phyloP scores from a whole-genome alignment of 2,329 filamentous ascomycete genomes.

The Penicillium occitanis region DNA sequence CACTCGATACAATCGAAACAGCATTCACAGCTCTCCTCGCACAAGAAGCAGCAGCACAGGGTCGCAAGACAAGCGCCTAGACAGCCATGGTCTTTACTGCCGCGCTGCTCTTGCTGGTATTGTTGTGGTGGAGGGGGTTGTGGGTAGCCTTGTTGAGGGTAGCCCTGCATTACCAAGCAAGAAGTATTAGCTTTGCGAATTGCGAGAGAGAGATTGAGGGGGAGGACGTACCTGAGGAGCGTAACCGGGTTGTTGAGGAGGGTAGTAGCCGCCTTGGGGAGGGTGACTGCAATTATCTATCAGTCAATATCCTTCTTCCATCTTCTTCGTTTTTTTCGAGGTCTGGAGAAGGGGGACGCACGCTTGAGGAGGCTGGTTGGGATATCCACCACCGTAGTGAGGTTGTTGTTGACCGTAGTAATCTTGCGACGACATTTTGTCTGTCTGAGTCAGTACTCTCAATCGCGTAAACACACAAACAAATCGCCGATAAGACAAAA shows the following conservation, averaged over 20 bases:
- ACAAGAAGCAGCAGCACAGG: constrained; percentile 64
- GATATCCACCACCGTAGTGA: constrained; percentile 28
- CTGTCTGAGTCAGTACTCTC: constrained; percentile 1
- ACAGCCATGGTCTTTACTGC: constrained; percentile 52
- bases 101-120: constrained; percentile 30
- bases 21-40: constrained; percentile 64
- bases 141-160: constrained; percentile 43
- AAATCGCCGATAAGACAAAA: background rate
- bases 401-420: constrained; percentile 38
- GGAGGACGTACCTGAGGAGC: constrained; percentile 37
- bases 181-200: background rate
- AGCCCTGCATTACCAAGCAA: background rate
- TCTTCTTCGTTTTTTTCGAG: too few species aligned
- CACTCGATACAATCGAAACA: constrained; percentile 62
- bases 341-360: background rate
- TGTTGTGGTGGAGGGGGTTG: constrained; percentile 49
- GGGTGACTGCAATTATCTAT: constrained; percentile 11
- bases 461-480: background rate
- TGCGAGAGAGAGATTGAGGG: background rate
- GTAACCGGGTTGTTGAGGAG: constrained; percentile 34
- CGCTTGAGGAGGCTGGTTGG: constrained; percentile 24
- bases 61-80: constrained; percentile 54
- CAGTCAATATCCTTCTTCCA: too few species aligned
- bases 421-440: constrained; percentile 44
- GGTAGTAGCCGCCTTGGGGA: constrained; percentile 22